These are phyloP conservation scores for Neurospora discreta DNA, from an alignment of 495 filamentous ascomycete genomes.

Conservation along the genomic window DNA sequence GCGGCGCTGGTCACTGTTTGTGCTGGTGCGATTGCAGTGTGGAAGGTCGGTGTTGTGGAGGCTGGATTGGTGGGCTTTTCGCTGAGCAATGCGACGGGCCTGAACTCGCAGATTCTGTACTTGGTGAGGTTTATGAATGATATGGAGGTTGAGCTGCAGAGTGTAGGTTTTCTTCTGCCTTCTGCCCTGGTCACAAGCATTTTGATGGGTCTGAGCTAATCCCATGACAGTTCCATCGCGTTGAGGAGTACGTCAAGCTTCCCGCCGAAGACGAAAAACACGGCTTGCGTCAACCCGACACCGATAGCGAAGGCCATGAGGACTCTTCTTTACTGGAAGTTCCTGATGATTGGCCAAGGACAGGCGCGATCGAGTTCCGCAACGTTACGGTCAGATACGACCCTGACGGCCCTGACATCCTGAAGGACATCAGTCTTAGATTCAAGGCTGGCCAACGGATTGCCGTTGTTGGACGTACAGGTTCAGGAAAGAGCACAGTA, in stretches of 20 bases:
- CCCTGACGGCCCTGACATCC: conserved; percentile 33
- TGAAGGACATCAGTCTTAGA: conserved; percentile 40
- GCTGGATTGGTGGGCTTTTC: conserved; percentile 41
- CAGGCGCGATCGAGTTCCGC: conserved; percentile 37
- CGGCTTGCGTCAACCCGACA: neutral
- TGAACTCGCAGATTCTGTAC: conserved; percentile 33
- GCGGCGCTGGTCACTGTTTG: conserved; percentile 34
- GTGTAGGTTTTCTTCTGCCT: conserved; percentile 14
- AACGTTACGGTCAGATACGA: conserved; percentile 41
- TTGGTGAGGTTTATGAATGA: conserved; percentile 38
- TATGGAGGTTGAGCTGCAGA: conserved; percentile 39
- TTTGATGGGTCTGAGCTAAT: neutral
- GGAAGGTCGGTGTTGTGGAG: conserved; percentile 27
- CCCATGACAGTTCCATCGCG: conserved; percentile 29
- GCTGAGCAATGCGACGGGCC: conserved; percentile 36
- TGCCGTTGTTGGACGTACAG: conserved; percentile 46
- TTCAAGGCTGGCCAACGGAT: conserved; percentile 42
- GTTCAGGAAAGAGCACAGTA: conserved; percentile 48
- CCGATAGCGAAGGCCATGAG: conserved; percentile 15
- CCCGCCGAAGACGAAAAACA: conserved; percentile 33
- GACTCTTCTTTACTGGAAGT: conserved; percentile 3
- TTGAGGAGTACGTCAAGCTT: conserved; percentile 35
- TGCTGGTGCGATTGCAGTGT: conserved; percentile 36
- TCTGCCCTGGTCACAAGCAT: neutral
- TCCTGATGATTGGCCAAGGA: conserved; percentile 35